Percentiles rank a stretch among this genome's conserved stretches.
Conservation (phyloP, 23 red algal species). For the Porphyridium purpureum region DNA sequence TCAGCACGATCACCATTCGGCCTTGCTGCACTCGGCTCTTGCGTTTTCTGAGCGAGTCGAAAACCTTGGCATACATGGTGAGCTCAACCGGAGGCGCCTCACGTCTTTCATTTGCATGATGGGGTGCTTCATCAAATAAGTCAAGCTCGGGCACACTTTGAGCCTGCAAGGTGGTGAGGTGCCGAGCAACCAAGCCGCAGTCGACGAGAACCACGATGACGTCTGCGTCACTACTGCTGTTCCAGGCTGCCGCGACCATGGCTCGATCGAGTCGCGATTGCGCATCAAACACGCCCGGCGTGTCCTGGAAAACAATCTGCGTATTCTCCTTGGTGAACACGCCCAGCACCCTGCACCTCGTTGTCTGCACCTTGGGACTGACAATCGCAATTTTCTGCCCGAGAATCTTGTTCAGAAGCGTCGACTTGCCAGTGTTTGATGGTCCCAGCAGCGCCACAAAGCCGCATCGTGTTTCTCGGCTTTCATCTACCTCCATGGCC, state of each 20-base stretch:
- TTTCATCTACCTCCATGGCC: too few relatives aligned
- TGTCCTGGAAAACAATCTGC: conserved; percentile 71
- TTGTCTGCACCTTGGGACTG: conserved; percentile 90
- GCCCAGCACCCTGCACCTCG: conserved; percentile 50
- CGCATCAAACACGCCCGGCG: conserved; percentile 76
- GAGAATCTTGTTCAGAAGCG: conserved; percentile 73
- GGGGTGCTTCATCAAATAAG: too few relatives aligned
- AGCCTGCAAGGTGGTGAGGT: too few relatives aligned
- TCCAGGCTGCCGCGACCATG: conserved; percentile 81
- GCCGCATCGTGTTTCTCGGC: conserved; percentile 30
- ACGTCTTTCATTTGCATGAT: too few relatives aligned
- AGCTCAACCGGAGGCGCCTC: too few relatives aligned
- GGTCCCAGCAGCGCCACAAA: conserved; percentile 80
- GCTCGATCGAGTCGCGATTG: conserved; percentile 50
- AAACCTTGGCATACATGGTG: too few relatives aligned
- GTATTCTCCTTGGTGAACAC: conserved; percentile 44
- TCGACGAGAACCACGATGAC: conserved; percentile 69
- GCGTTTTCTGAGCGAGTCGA: too few relatives aligned
- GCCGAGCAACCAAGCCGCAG: too few relatives aligned
- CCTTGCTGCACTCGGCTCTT: too few relatives aligned
- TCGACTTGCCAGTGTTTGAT: conserved; percentile 96
- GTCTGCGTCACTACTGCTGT: conserved; percentile 34
- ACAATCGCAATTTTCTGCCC: conserved; percentile 92
- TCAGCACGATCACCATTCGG: conserved; percentile 19
- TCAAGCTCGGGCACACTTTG: too few relatives aligned